Evolutionary conservation across 2,329 filamentous ascomycete species (phyloP).

Genomic region (Aspergillus fijiensis): DNA sequence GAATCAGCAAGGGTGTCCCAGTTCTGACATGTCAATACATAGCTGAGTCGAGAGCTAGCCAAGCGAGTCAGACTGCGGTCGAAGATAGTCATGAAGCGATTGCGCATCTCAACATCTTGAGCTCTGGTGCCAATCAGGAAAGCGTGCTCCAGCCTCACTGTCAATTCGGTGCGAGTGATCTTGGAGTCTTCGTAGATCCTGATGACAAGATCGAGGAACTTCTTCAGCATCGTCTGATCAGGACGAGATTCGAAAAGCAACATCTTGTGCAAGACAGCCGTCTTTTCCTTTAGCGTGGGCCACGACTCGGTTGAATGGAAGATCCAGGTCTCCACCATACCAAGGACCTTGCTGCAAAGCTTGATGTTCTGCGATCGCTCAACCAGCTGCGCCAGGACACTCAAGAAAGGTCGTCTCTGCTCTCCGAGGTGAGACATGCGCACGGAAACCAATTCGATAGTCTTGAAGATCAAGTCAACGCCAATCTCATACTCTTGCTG

Average conservation of each 20-base stretch:
- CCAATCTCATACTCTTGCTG: slow-evolving; percentile 83
- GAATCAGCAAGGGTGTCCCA: slow-evolving; percentile 95
- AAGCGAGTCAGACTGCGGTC: slow-evolving; percentile 92
- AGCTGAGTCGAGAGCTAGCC: slow-evolving; percentile 82
- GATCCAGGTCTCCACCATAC: slow-evolving; percentile 94
- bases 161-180: slow-evolving; percentile 90
- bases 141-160: slow-evolving; percentile 94
- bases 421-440: slow-evolving; percentile 93
- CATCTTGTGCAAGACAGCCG: slow-evolving; percentile 99
- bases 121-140: slow-evolving; percentile 94
- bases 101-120: slow-evolving; percentile 93
- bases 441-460: slow-evolving; percentile 86
- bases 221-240: slow-evolving; percentile 81
- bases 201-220: slow-evolving; percentile 94
- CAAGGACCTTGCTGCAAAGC: slow-evolving; percentile 87
- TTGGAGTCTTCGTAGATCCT: slow-evolving; percentile 97
- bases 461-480: slow-evolving; percentile 87
- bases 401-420: slow-evolving; percentile 87
- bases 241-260: slow-evolving; percentile 83
- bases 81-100: slow-evolving; percentile 94
- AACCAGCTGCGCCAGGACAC: slow-evolving; percentile 88
- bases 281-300: slow-evolving; percentile 98
- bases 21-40: slow-evolving; percentile 87
- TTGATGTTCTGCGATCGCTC: slow-evolving; percentile 87
- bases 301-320: slow-evolving; percentile 94